Conservation (phyloP, 176 grass and related monocot species). For the Cenchrus purpureus region DNA sequence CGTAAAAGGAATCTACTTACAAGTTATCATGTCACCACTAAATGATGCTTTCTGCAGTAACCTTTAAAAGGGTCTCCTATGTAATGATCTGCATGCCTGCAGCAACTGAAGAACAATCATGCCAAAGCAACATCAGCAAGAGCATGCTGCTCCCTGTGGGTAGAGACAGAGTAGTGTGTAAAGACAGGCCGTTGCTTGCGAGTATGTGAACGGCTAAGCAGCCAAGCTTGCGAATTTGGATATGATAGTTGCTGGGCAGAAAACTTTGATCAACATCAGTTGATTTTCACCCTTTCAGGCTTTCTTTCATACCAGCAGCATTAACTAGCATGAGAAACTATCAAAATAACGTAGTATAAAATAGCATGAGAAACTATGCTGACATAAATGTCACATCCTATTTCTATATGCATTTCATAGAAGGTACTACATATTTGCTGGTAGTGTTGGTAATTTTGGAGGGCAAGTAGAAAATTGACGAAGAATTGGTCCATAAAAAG, state of each 20-base stretch:
- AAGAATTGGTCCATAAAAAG: neutral
- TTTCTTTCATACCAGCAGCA: neutral
- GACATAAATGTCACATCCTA: neutral
- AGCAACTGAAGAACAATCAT: conserved; percentile 5
- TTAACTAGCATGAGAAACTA: neutral
- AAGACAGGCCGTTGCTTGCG: neutral
- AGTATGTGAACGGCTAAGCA: neutral
- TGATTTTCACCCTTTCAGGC: neutral
- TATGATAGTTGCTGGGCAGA: neutral
- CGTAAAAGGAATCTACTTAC: conserved; percentile 25
- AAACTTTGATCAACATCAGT: conserved; percentile 8
- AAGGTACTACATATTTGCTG: neutral
- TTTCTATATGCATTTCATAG: neutral
- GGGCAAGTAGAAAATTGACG: neutral
- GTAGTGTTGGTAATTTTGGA: neutral
- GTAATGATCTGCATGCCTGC: conserved; percentile 1
- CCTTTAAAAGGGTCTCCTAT: neutral
- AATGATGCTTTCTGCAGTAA: conserved; percentile 50
- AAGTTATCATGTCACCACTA: conserved; percentile 48
- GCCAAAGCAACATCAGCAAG: conserved; percentile 13
- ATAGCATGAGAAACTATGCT: neutral
- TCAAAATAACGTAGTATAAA: neutral
- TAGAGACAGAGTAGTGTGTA: conserved; percentile 4
- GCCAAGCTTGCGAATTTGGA: neutral
- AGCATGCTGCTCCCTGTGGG: conserved; percentile 19